Percentiles rank a stretch among this genome's conserved stretches.
These are phyloP conservation scores for Phaeosphaeria sp. DNA, from an alignment of 2,329 filamentous ascomycete species.

Conservation along the genomic window DNA sequence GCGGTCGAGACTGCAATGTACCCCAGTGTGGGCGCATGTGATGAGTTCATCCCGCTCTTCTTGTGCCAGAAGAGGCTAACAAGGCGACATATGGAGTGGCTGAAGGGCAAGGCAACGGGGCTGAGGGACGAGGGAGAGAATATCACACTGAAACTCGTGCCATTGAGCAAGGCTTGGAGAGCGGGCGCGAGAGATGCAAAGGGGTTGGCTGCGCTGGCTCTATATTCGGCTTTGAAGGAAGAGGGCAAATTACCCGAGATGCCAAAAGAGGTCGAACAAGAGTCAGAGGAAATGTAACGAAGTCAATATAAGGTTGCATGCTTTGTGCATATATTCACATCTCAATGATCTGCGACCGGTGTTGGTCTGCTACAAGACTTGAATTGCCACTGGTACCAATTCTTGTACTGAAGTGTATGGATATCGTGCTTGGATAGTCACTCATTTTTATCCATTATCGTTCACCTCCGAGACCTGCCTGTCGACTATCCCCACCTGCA, in stretches of 20 bases:
- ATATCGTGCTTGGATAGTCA: background rate
- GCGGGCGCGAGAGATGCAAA: slow-evolving; percentile 64
- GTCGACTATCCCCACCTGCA: too few species aligned
- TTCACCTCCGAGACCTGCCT: background rate
- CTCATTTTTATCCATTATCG: background rate
- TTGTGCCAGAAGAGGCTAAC: slow-evolving; percentile 62
- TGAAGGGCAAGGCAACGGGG: slow-evolving; percentile 63
- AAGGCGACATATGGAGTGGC: slow-evolving; percentile 55
- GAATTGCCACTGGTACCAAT: background rate
- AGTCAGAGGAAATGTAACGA: slow-evolving; percentile 7
- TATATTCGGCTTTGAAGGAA: slow-evolving; percentile 61
- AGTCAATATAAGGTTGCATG: background rate
- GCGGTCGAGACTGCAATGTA: slow-evolving; percentile 54
- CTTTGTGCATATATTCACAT: background rate
- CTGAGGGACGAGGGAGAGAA: slow-evolving; percentile 63
- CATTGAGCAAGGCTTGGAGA: slow-evolving; percentile 60
- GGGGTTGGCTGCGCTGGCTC: slow-evolving; percentile 60
- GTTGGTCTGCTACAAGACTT: background rate
- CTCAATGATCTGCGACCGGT: background rate
- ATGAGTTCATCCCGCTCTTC: slow-evolving; percentile 66
- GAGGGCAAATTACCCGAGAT: slow-evolving; percentile 52
- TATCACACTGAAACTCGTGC: slow-evolving; percentile 64
- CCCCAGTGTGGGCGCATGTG: slow-evolving; percentile 62
- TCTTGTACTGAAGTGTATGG: background rate
- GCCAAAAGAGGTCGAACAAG: slow-evolving; percentile 19